phyloP scores from a whole-genome alignment of 108 stramenopile species.

The Pseudonitzschia pungens region DNA sequence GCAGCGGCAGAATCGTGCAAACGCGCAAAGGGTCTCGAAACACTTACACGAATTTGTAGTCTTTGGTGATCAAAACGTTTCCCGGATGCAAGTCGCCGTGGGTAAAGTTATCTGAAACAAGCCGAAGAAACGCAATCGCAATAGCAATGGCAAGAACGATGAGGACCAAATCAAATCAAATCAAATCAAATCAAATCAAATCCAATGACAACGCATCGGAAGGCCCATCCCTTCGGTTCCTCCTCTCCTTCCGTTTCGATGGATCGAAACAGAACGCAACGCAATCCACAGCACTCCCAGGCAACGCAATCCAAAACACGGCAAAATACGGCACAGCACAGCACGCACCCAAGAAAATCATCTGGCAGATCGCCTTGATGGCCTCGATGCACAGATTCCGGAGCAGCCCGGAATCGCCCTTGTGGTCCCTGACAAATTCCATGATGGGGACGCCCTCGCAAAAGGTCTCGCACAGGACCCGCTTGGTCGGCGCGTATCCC shows the following conservation, averaged over 20 bases:
- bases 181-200: too few relatives aligned
- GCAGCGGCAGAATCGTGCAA: background rate
- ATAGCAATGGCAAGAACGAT: too few relatives aligned
- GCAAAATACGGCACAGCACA: too few relatives aligned
- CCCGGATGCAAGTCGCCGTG: conserved; percentile 84
- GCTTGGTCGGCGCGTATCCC: conserved; percentile 29
- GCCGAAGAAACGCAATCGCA: background rate
- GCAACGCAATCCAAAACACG: too few relatives aligned
- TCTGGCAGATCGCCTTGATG: conserved; percentile 56
- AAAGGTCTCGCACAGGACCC: conserved; percentile 52
- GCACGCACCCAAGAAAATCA: conserved; percentile 67
- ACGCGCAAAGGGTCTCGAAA: background rate
- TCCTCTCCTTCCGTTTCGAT: too few relatives aligned
- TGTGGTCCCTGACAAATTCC: conserved; percentile 43
- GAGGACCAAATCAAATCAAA: too few relatives aligned
- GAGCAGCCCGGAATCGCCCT: conserved; percentile 29
- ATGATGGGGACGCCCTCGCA: conserved; percentile 45
- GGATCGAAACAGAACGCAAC: too few relatives aligned
- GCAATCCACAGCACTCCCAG: too few relatives aligned
- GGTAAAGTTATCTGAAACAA: conserved; percentile 29
- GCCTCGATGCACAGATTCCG: conserved; percentile 44
- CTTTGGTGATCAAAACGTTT: conserved; percentile 21
- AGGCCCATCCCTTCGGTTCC: too few relatives aligned
- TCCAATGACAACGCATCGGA: too few relatives aligned
- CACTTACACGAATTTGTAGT: conserved; percentile 17